Evolutionary conservation across 2,329 filamentous ascomycete genomes (phyloP).

Genomic region (Rhinocladiella mackenziei): DNA sequence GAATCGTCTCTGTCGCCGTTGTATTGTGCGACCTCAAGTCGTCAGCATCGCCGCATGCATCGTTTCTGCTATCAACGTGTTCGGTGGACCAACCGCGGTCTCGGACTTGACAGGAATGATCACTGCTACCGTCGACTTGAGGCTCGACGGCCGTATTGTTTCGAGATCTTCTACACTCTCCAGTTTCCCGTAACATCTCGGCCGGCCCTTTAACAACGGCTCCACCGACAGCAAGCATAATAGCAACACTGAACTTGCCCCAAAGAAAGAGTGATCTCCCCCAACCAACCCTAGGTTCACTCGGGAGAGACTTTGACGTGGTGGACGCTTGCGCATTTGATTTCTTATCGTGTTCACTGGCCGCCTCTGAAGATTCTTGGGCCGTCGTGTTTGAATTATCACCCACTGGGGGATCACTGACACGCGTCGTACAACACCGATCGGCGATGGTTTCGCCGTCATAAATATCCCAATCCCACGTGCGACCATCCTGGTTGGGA

Average conservation of each 20-base stretch:
- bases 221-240: constrained; percentile 47
- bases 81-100: neutral
- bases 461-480: constrained; percentile 26
- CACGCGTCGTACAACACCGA: constrained; percentile 9
- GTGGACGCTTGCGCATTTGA: constrained; percentile 22
- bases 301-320: neutral
- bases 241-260: constrained; percentile 47
- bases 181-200: constrained; percentile 34
- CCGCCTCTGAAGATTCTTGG: neutral
- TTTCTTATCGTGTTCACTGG: neutral
- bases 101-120: neutral
- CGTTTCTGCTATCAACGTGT: neutral
- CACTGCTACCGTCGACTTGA: neutral
- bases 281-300: constrained; percentile 18
- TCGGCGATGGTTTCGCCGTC: constrained; percentile 27
- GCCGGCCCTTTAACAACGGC: constrained; percentile 47
- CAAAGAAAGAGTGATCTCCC: constrained; percentile 39
- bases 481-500: constrained; percentile 9
- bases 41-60: too few species aligned
- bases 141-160: constrained; percentile 5
- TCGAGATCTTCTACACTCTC: constrained; percentile 18
- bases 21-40: too few species aligned
- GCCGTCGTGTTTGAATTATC: neutral
- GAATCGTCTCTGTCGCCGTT: constrained; percentile 1
- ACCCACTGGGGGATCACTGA: neutral